Percentiles rank a stretch among this genome's conserved stretches.
These are phyloP conservation scores for Nicotiana paniculata DNA, from an alignment of 257 asterid species.

Conservation along the genomic window DNA sequence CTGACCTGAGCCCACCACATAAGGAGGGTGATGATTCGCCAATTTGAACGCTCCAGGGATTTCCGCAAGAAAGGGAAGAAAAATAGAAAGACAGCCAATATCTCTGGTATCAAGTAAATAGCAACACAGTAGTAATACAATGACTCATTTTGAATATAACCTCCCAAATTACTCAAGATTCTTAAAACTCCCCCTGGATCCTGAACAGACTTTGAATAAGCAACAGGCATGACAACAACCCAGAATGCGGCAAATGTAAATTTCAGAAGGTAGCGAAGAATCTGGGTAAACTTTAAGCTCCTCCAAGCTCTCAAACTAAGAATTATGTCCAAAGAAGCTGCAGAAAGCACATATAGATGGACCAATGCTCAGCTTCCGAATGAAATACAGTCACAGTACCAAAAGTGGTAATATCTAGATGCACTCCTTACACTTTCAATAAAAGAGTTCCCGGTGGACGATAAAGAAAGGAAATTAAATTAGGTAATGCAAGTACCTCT, in stretches of 20 bases:
- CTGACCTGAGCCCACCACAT: constrained; percentile 99
- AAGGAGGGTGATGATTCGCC: constrained; percentile 53
- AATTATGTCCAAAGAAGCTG: constrained; percentile 85
- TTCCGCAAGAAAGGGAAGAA: constrained; percentile 72
- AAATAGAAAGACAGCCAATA: constrained; percentile 69
- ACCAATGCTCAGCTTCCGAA: neutral
- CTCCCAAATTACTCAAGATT: constrained; percentile 67
- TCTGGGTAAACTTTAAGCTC: constrained; percentile 69
- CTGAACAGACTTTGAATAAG: constrained; percentile 69
- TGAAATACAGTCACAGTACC: neutral
- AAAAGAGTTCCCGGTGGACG: neutral
- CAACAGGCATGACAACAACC: constrained; percentile 83
- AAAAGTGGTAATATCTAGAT: neutral
- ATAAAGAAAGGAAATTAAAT: neutral
- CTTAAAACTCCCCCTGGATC: constrained; percentile 76
- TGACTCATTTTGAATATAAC: constrained; percentile 56
- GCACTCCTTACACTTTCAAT: neutral
- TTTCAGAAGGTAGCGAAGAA: constrained; percentile 82
- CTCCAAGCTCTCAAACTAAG: constrained; percentile 87
- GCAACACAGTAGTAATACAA: constrained; percentile 75
- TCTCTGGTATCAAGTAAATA: constrained; percentile 78
- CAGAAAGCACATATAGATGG: constrained; percentile 19
- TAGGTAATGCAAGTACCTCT: constrained; percentile 48
- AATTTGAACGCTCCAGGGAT: constrained; percentile 77
- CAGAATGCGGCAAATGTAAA: constrained; percentile 75